Conservation (phyloP, 129 eudicot species). For the Centaurea solstitialis region DNA sequence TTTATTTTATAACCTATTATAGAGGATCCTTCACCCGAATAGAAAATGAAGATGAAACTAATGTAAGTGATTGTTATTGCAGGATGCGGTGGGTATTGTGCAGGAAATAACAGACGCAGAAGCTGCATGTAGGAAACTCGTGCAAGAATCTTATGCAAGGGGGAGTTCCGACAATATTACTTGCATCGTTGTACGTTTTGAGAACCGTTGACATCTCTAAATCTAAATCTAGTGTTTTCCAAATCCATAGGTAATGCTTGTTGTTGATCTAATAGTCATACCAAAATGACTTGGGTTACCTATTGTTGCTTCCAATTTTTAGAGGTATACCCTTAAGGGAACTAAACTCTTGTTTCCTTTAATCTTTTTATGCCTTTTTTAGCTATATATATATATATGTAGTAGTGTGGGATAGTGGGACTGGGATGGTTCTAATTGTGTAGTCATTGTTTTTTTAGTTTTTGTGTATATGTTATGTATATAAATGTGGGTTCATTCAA, state of each 20-base stretch:
- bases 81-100: slow-evolving; percentile 72
- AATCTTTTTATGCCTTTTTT: neutral
- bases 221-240: neutral
- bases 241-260: slow-evolving; percentile 5
- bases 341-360: neutral
- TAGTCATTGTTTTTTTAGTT: neutral
- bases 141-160: slow-evolving; percentile 55
- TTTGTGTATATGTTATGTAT: neutral
- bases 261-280: slow-evolving; percentile 14
- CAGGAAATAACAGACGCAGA: slow-evolving; percentile 63
- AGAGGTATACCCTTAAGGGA: slow-evolving; percentile 2
- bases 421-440: neutral
- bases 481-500: neutral
- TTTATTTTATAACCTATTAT: neutral
- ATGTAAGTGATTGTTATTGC: slow-evolving; percentile 6
- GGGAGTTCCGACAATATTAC: slow-evolving; percentile 83
- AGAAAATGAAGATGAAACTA: neutral
- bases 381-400: neutral
- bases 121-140: slow-evolving; percentile 65
- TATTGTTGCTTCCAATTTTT: neutral
- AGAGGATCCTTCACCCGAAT: neutral
- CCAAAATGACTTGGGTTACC: neutral
- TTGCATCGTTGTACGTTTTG: slow-evolving; percentile 73
- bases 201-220: slow-evolving; percentile 28
- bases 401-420: neutral